phyloP scores from a whole-genome alignment of 2,329 filamentous ascomycete genomes.

The Zasmidium angulare region DNA sequence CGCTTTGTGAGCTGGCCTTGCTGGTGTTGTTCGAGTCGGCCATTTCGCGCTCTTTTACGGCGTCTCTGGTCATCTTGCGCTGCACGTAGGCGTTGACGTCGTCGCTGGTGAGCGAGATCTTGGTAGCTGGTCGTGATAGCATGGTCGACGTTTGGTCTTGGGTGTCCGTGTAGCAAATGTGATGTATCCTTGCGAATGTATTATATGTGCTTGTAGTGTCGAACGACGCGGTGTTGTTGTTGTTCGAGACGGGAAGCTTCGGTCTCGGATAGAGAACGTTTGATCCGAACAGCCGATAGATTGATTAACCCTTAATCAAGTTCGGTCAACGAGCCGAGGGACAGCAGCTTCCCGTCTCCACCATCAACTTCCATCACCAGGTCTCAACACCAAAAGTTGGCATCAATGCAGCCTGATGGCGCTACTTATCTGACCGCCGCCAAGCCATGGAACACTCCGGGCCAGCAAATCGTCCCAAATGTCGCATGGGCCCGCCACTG shows the following conservation, averaged over 20 bases:
- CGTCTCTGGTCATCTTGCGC: slow-evolving; percentile 31
- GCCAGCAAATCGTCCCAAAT: neutral
- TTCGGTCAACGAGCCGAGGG: neutral
- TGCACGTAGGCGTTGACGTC: slow-evolving; percentile 36
- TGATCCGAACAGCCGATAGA: neutral
- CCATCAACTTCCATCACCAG: neutral
- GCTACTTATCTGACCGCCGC: neutral
- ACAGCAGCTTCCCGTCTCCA: too few relatives aligned
- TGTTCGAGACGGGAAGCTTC: too few relatives aligned
- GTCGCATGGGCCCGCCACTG: neutral
- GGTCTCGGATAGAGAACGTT: neutral
- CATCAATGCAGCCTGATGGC: neutral
- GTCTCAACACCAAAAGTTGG: neutral
- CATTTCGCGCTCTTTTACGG: slow-evolving; percentile 22
- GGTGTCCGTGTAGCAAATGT: neutral
- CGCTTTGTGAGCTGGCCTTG: slow-evolving; percentile 24
- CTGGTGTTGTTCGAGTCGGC: slow-evolving; percentile 19
- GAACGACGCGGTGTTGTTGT: neutral
- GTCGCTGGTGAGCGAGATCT: slow-evolving; percentile 35
- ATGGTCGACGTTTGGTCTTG: slow-evolving; percentile 18
- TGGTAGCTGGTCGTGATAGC: slow-evolving; percentile 38
- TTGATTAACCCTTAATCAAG: neutral
- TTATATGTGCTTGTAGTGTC: too few relatives aligned
- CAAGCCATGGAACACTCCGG: neutral
- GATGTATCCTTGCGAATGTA: too few relatives aligned